Base-by-base conservation (phyloP, 495 filamentous ascomycete species). In the Xylaria bambusicola region DNA sequence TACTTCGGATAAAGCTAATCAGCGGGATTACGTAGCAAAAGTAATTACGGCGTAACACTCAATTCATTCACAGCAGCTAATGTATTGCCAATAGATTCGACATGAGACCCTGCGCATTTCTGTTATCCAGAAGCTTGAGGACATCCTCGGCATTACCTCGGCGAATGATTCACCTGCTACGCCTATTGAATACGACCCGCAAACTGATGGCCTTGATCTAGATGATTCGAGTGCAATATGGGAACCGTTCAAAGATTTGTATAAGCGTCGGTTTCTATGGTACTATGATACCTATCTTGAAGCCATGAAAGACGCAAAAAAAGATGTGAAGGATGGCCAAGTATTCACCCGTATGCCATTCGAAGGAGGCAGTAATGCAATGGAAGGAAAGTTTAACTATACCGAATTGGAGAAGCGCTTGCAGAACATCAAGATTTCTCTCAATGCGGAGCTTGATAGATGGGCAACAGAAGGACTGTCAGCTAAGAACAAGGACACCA, bases 181-280 rank as follows among this genome's bases (percentile, higher is more conserved):
- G 23, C 61, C 67, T 26, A 66, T 70, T 13, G 80, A 83, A 46
- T 79, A 81, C 20, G 78, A 82, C 36, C 23, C 82, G 63, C 76
- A 75, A 63, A 79, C 82, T 27, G 65, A 68, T 9, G 58, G 55
- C 21, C 55, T 71, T 49, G 75, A 77, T 7, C 49, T 75, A 18
- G 81, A 84, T n/a, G 77, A 83, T 41, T 62, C 74, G 0, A 71
- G 71, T 10, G 69, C 80, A 0, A 71, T 75, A 17, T 90, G 88
- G 70, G 86, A 92, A 56, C 89, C 91, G 0, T 98, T 98, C 78
- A 85, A 84, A 56, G 95, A 98, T 63, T 76, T 95, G 8, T 90
- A 87, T 80, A 98, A 98, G 73, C 85, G 89, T 45, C 86, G 93
- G 0, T 97, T 98, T 71, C 73, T 98, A 15, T 98, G 95, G 94